Conservation (phyloP, 306 rosid species). For the Prunus campanulata region DNA sequence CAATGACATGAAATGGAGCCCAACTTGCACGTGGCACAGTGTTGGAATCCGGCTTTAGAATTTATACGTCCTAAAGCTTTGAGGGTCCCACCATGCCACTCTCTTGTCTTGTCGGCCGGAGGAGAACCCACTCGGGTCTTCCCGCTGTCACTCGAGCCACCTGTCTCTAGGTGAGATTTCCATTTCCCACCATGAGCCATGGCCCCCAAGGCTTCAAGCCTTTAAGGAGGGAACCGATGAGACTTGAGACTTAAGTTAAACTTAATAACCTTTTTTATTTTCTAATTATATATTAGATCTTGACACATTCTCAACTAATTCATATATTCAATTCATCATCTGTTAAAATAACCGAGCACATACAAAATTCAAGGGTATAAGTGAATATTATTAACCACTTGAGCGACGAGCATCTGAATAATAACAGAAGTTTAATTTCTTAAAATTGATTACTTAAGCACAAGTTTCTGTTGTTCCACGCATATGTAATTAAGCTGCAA, state of each 20-base stretch:
- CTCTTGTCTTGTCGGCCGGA: constrained; percentile 1
- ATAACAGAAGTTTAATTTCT: too few species aligned
- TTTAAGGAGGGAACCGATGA: background rate
- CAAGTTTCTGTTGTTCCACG: too few species aligned
- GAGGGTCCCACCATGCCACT: constrained; percentile 4
- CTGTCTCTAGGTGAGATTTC: background rate
- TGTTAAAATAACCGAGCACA: too few species aligned
- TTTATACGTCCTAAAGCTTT: background rate
- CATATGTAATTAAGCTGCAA: too few species aligned
- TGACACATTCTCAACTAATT: too few species aligned
- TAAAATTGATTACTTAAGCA: too few species aligned
- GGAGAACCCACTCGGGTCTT: background rate
- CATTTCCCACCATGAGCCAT: background rate
- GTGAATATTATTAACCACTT: too few species aligned
- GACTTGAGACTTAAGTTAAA: background rate
- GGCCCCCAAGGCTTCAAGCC: background rate
- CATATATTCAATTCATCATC: too few species aligned
- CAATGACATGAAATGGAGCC: constrained; percentile 3
- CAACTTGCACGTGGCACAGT: constrained; percentile 6
- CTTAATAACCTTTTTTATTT: background rate
- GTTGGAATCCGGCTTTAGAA: background rate
- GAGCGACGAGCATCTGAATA: too few species aligned
- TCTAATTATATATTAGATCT: too few species aligned
- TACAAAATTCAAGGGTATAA: too few species aligned
- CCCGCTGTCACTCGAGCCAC: background rate